Evolutionary conservation across 2,329 filamentous ascomycete genomes (phyloP).

Genomic region (Colletotrichum endophyticum): DNA sequence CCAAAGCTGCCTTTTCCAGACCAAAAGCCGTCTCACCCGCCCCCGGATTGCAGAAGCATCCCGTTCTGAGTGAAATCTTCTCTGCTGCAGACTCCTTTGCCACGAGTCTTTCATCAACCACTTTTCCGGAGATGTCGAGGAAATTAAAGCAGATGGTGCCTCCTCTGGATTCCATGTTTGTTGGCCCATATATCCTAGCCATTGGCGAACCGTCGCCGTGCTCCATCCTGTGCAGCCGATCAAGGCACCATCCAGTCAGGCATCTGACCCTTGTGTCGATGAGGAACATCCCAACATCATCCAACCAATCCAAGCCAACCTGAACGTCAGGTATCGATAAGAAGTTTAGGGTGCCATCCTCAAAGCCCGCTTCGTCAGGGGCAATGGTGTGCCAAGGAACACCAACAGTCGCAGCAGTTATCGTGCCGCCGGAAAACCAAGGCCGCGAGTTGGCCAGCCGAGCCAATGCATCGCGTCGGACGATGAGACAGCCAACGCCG

Average conservation of each 20-base stretch:
- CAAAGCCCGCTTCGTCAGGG: slow-evolving; percentile 34
- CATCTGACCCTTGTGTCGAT: slow-evolving; percentile 37
- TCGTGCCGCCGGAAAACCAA: slow-evolving; percentile 45
- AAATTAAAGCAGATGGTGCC: slow-evolving; percentile 44
- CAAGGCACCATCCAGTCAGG: slow-evolving; percentile 40
- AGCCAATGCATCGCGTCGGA: slow-evolving; percentile 32
- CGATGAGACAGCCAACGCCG: slow-evolving; percentile 44
- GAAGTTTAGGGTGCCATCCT: slow-evolving; percentile 46
- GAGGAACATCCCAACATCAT: slow-evolving; percentile 27
- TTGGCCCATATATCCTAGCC: slow-evolving; percentile 39
- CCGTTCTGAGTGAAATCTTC: slow-evolving; percentile 42
- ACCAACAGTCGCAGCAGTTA: slow-evolving; percentile 35
- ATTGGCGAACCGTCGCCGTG: slow-evolving; percentile 38
- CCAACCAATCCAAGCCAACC: slow-evolving; percentile 40
- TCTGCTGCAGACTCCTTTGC: slow-evolving; percentile 34
- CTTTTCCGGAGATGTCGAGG: slow-evolving; percentile 32
- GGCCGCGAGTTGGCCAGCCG: slow-evolving; percentile 34
- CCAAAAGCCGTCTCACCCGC: slow-evolving; percentile 39
- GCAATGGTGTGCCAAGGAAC: slow-evolving; percentile 35
- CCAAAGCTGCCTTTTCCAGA: slow-evolving; percentile 23
- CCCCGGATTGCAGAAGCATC: slow-evolving; percentile 48
- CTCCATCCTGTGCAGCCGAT: slow-evolving; percentile 29
- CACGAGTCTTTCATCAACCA: slow-evolving; percentile 42
- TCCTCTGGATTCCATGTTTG: slow-evolving; percentile 30
- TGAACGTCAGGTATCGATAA: slow-evolving; percentile 41